Evolutionary conservation across 1,284 basidiomycete species (phyloP), one percentile per base, ranked within the genome.

Genomic region (Trametes polyzona): DNA sequence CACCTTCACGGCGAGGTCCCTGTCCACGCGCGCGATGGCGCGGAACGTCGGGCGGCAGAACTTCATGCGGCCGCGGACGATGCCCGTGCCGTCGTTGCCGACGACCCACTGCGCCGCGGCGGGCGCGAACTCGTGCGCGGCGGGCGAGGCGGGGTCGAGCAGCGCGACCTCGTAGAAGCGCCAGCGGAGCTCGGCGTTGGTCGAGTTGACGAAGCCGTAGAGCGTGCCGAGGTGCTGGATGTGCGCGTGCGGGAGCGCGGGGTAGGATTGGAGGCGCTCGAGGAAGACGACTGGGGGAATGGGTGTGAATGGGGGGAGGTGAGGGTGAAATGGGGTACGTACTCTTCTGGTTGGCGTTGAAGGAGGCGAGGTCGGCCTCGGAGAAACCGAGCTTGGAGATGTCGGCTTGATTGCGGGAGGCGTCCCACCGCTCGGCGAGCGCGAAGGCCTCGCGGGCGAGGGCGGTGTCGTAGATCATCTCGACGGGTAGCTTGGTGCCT

Each of bases 401-500:
- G 37, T 83, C 79, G 1, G 70, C 57, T 14, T 71, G 73, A 12
- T 74, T 62, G n/a, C 91, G 83, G 3, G 90, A 83, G 1, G 76
- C 70, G 66, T 91, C 81, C 95, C 96, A 98, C 48, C 82, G 77
- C 19, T 78, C 77, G 0, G 95, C 96, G 7, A 98, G 83, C 2
- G 70, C 73, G 64, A 86, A 89, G 4, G 89, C 84, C 47, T 83
- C 76, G 57, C 86, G 78, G 0, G 94, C 93, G 17, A 98, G 80
- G 0, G 88, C 84, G 29, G 83, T 82, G 68, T 98, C 95, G 66
- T 96, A 98, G 64, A 89, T 79, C 74, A 95, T 82, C 67, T 90
- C 77, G 1, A 89, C 92, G 0, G 93, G 94, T 16, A 97, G 82
- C 59, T 87, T 78, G 8, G 80, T 62, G 0, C 95, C 94, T 70